Evolutionary conservation across 2,329 filamentous ascomycete genomes (phyloP).

Genomic region (Penicillium hesseltinei): DNA sequence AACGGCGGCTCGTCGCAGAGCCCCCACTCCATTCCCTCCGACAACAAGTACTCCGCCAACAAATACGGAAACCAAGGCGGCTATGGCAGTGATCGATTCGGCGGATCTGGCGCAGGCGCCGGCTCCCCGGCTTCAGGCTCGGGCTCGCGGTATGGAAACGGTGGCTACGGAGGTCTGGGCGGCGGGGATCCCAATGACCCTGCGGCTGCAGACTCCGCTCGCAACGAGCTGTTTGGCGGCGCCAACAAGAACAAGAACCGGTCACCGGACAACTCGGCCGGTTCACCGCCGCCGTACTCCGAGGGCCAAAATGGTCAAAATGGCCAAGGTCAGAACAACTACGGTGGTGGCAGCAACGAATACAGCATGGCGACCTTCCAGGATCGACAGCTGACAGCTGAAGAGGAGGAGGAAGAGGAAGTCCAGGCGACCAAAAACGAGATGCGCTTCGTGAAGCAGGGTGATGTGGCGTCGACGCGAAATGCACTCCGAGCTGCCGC

Average conservation of each 20-base stretch:
- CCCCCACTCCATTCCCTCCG: slow-evolving; percentile 31
- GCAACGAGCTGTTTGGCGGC: slow-evolving; percentile 60
- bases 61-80: slow-evolving; percentile 47
- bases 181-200: slow-evolving; percentile 51
- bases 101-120: slow-evolving; percentile 35
- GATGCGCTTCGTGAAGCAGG: slow-evolving; percentile 72
- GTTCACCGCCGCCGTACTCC: slow-evolving; percentile 34
- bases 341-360: slow-evolving; percentile 37
- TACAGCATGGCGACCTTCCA: slow-evolving; percentile 53
- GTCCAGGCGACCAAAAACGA: slow-evolving; percentile 71
- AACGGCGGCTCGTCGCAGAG: slow-evolving; percentile 24
- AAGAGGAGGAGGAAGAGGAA: slow-evolving; percentile 73
- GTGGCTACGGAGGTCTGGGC: slow-evolving; percentile 58
- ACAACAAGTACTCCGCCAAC: slow-evolving; percentile 39
- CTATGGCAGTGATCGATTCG: slow-evolving; percentile 55
- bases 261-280: slow-evolving; percentile 45
- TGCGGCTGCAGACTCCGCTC: slow-evolving; percentile 51
- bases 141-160: slow-evolving; percentile 48
- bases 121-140: slow-evolving; percentile 33
- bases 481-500: slow-evolving; percentile 68
- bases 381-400: slow-evolving; percentile 74
- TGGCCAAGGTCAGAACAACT: slow-evolving; percentile 19
- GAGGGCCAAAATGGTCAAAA: slow-evolving; percentile 19
- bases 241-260: slow-evolving; percentile 43
- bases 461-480: slow-evolving; percentile 69